Base-by-base conservation (phyloP, 768 basidiomycete genomes). In the Dentipellis sp. region DNA sequence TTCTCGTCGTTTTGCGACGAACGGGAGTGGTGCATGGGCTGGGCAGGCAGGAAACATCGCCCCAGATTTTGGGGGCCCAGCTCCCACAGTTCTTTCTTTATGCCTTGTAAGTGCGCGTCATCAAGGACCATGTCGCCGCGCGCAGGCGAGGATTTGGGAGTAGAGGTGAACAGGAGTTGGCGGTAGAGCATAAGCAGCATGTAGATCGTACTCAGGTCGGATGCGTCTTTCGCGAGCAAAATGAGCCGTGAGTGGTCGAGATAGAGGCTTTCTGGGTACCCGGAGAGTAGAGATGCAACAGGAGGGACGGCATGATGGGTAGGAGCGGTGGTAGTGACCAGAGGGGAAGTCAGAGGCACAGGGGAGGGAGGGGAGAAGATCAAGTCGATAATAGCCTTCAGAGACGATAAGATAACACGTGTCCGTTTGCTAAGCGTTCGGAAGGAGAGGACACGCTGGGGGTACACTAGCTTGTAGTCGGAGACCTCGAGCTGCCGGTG, bases 111-210 rank as follows among this genome's bases (percentile, higher is more conserved):
- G 40, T 83, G 81, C 38, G 68, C 70, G 45, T 79, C 79, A 61
- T 75, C 78, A 53, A 79, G 68, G 65, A 72, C 74, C 52, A 73
- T 65, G 10, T 61, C 69, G 59, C 65, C 62, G 62, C 67, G 64
- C 57, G 66, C 37, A 59, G 59, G 38, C 60, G 51, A 12, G 14
- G 71, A 57, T 34, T 70, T 62, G 54, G 71, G 69, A 52, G 67
- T 65, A 35, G 72, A 64, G 39, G 82, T 79, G 62, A 78, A 77
- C 40, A 81, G 70, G 61, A 92, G 79, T 65, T 91, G 86, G 42
- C 89, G 82, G 67, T 83, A 91, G 19, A 92, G 81, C 64, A 93
- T 74, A 37, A 91, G 74, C 62, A 91, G 81, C 81, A 93, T 85
- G 71, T 86, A 89, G 52, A 91, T 70, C 47, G 84, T 80, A 17